Percentiles rank a stretch among this genome's conserved stretches.
These are phyloP conservation scores for Amborella trichopoda DNA, from an alignment of 164 flowering plant genomes.

Conservation along the genomic window DNA sequence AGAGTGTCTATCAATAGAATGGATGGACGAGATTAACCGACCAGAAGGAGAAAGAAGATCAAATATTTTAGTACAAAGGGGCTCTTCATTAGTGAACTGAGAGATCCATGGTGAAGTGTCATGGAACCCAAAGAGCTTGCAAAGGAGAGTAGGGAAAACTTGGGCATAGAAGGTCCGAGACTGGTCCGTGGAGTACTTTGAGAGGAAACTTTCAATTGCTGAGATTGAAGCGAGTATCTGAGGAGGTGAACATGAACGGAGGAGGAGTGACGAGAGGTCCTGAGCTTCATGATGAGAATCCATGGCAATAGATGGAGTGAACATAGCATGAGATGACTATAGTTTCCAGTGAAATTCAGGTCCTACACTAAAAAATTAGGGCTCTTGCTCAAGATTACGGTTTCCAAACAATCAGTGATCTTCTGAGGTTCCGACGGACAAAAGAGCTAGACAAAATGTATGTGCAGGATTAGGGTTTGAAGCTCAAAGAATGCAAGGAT, in stretches of 20 bases:
- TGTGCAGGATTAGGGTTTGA: no score
- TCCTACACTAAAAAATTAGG: no score
- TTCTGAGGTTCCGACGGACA: no score
- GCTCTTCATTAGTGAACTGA: conserved; percentile 24
- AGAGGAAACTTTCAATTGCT: conserved; percentile 52
- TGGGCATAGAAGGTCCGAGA: conserved; percentile 64
- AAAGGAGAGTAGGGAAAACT: conserved; percentile 66
- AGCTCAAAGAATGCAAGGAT: no score
- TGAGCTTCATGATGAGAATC: conserved; percentile 54
- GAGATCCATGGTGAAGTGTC: conserved; percentile 53
- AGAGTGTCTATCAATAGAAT: conserved; percentile 41
- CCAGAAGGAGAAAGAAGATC: conserved; percentile 59
- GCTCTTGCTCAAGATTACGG: no score
- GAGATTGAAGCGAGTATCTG: conserved; percentile 42
- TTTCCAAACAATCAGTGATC: no score
- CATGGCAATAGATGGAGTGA: no score
- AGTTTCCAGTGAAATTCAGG: no score
- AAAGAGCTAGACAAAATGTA: no score
- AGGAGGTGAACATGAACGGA: conserved; percentile 37
- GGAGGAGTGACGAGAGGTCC: conserved; percentile 42
- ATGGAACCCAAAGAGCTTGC: conserved; percentile 63
- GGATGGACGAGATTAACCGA: conserved; percentile 34
- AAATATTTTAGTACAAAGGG: conserved; percentile 23
- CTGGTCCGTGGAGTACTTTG: conserved; percentile 52
- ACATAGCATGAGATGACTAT: no score